Base-by-base conservation (phyloP, 129 eudicot species). In the Centella asiatica region DNA sequence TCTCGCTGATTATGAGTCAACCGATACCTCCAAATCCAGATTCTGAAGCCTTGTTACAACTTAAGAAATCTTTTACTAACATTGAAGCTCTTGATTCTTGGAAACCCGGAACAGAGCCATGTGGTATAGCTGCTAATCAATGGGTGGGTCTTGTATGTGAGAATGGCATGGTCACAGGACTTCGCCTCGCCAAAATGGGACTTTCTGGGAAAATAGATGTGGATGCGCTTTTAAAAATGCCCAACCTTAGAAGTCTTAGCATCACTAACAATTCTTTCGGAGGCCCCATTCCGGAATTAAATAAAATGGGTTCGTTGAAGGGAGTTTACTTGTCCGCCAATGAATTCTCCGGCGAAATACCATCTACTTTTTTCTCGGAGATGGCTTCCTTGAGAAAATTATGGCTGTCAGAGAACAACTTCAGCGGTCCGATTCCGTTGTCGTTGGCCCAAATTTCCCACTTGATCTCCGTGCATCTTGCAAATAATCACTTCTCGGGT, bases 261-360 rank as follows among this genome's bases (percentile, higher is more conserved):
- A 22, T 82, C 6, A 32, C n/a, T 26, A 42, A 54, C 25, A 82
- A 82, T 49, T 17, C 54, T 2, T 75, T 82, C 28, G 20, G 62
- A 6, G 88, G 88, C 23, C 71, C 78, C 6, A 74, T 82, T 18
- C 88, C 88, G 7, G 62, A 70, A 31, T 34, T 82, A 26, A 55
- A 72, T 13, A 62, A 59, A 2, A 27, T 78, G 34, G 69, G 68
- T 15, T 9, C 67, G 19, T 49, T 82, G 13, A 78, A 55, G 45
- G 76, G 60, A 0, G 23, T 82, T n/a, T 82, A 49, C 68, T 50
- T 82, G 34, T 54, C 84, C 9, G 33, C 34, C 0, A 82, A 82
- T 39, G 53, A 65, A 11, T 82, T 82, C 64, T 61, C 76, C 0
- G 88, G 78, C 8, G 68, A 63, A 57, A 82, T 82, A 40, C 67